Evolutionary conservation across 2,329 filamentous ascomycete genomes (phyloP), one percentile per base, ranked within the genome.

Genomic region (Aspergillus caelatus): DNA sequence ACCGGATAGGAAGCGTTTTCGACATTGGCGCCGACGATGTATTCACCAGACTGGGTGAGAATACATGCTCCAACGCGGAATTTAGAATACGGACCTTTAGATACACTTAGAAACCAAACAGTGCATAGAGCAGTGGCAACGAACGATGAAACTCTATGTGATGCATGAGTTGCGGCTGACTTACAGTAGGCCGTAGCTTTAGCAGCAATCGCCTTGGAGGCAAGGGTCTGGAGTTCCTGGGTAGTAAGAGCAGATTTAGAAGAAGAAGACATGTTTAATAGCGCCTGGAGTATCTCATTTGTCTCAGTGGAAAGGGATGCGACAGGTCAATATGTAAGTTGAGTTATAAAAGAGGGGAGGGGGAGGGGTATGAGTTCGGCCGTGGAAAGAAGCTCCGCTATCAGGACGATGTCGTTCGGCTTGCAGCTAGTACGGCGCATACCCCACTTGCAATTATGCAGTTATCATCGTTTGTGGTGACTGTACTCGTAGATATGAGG

Each of bases 1-100:
- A 97, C 94, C 0, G 95, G 94, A 76, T 96, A 98, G 32, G 91
- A 84, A 1, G 93, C 94, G 76, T 98, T 97, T 81, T 99, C 95
- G 65, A 98, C 88, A 75, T 97, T 97, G 66, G 92, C 93, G 60
- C 95, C 95, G 53, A 85, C 82, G 62, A 93, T 84, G 69, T 84
- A 87, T 62, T 80, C 77, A 3, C 84, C 86, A 34, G 83, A 79
- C 12, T 78, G 66, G 8, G 87, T 84, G 65, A 98, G 88, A 65
- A 98, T 80, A 39, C 91, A 89, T 57, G 91, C 90, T 66, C 95
- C 95, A 66, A 99, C 95, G 67, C 89, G 91, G 84, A 98, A 99
- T 64, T 90, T 86, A 72, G 92, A 96, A 84, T 97, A 97, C 4
- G 92, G 93, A 75, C 88, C 88, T 89, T 45, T 28, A 36, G 14